phyloP scores from a whole-genome alignment of 805 yeast species.

The Myxozyma nipponensis region DNA sequence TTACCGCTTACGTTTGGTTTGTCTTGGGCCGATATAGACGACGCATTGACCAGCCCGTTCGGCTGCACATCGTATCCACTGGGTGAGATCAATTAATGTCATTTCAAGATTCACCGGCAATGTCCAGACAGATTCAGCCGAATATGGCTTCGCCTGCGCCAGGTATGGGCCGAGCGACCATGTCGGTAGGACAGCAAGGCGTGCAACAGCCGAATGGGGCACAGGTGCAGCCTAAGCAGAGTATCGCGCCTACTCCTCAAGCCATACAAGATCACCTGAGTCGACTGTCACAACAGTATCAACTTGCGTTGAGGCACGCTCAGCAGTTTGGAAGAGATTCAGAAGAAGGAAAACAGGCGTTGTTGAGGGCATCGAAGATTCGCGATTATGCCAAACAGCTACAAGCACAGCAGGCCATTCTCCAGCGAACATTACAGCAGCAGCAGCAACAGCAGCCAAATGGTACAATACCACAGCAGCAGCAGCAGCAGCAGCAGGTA shows the following conservation, averaged over 20 bases:
- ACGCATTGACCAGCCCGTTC: too few species aligned
- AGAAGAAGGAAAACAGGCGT: conserved; percentile 16
- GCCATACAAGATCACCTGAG: conserved; percentile 19
- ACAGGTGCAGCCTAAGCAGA: neutral
- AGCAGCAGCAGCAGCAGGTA: conserved; percentile 11
- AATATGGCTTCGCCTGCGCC: neutral
- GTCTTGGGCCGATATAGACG: too few species aligned
- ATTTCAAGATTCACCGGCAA: too few species aligned
- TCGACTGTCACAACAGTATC: conserved; percentile 23
- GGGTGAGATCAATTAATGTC: too few species aligned
- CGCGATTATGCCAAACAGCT: conserved; percentile 19
- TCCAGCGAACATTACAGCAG: conserved; percentile 5
- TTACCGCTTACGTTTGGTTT: too few species aligned
- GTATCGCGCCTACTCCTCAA: neutral
- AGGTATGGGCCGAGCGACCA: neutral
- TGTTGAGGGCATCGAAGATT: conserved; percentile 17
- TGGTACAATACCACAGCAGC: neutral
- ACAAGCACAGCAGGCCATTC: conserved; percentile 3
- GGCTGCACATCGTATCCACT: too few species aligned
- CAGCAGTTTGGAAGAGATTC: conserved; percentile 21
- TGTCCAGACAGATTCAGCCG: too few species aligned
- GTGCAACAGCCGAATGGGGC: conserved; percentile 6
- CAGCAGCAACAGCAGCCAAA: conserved; percentile 7
- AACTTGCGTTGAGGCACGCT: conserved; percentile 17
- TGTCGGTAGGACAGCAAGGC: neutral